Percentiles rank a stretch among this genome's conserved stretches.
Conservation (phyloP, 257 asterid genomes). For the Fraxinus quadrangulata region DNA sequence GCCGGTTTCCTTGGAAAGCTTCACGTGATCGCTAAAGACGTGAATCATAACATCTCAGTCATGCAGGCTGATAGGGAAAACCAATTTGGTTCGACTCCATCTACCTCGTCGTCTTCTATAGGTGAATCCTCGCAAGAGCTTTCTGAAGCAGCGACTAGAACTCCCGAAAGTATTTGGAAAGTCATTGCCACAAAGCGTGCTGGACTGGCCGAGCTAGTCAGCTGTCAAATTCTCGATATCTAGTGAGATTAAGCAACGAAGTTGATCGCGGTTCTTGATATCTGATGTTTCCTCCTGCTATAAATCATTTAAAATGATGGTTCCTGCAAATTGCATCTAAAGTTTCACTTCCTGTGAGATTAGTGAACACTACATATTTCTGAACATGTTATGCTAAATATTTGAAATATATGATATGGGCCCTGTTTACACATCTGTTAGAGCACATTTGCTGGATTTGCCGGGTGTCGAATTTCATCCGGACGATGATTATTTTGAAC, state of each 20-base stretch:
- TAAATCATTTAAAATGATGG: not conserved
- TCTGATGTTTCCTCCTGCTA: not conserved
- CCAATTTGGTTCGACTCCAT: slow-evolving; percentile 37
- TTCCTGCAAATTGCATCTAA: not conserved
- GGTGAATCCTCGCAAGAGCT: slow-evolving; percentile 42
- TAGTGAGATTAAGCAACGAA: slow-evolving; percentile 31
- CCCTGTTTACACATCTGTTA: not conserved
- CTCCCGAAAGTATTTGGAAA: slow-evolving; percentile 65
- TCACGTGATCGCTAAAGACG: slow-evolving; percentile 79
- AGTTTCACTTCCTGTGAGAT: not conserved
- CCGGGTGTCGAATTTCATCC: not conserved
- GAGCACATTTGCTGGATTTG: not conserved
- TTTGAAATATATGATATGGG: not conserved
- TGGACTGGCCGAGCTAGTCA: slow-evolving; percentile 74
- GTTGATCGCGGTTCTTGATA: not conserved
- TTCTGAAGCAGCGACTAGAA: slow-evolving; percentile 42
- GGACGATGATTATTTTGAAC: not conserved
- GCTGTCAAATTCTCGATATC: slow-evolving; percentile 75
- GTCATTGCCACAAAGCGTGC: slow-evolving; percentile 52
- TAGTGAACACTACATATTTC: not conserved
- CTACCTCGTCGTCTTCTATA: slow-evolving; percentile 40
- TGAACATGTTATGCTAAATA: not conserved
- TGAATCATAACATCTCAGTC: slow-evolving; percentile 53
- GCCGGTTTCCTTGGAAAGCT: slow-evolving; percentile 79
- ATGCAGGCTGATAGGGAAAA: slow-evolving; percentile 66